Conservation (phyloP, 139 green algal genomes). For the Coelastrella sp. region DNA sequence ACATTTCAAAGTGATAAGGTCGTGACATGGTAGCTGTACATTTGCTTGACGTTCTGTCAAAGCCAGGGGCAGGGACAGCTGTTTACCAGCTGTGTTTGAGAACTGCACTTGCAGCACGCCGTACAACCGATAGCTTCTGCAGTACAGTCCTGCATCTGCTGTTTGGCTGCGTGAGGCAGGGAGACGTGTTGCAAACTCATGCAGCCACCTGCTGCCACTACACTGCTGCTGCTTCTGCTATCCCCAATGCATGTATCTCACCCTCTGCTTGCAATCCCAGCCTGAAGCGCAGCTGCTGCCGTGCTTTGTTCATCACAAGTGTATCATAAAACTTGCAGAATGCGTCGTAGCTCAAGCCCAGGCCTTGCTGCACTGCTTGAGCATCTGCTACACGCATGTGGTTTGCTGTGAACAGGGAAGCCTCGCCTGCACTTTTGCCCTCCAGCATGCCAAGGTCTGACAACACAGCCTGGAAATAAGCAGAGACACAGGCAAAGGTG, state of each 20-base stretch:
- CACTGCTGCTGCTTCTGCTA: background rate
- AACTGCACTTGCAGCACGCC: too few species aligned
- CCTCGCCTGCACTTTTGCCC: conserved; percentile 52
- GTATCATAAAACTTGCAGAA: conserved; percentile 65
- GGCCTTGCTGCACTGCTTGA: conserved; percentile 8
- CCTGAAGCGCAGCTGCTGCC: conserved; percentile 58
- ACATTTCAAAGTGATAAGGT: too few species aligned
- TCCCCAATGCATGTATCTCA: conserved; percentile 9
- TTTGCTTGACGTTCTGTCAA: too few species aligned
- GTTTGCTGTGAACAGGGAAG: conserved; percentile 37
- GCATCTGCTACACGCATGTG: conserved; percentile 64
- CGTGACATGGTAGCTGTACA: too few species aligned
- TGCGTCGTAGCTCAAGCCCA: conserved; percentile 51
- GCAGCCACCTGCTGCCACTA: too few species aligned
- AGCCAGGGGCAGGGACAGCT: too few species aligned
- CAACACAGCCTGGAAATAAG: conserved; percentile 47
- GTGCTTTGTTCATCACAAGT: conserved; percentile 50
- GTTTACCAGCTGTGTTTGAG: too few species aligned
- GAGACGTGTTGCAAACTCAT: too few species aligned
- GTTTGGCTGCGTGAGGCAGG: too few species aligned
- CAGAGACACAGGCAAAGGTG: background rate
- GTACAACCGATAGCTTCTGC: too few species aligned
- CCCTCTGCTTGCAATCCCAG: conserved; percentile 64
- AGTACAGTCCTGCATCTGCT: too few species aligned
- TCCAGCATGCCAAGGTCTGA: conserved; percentile 70